phyloP scores from a whole-genome alignment of 768 basidiomycete species.

The Candolleomyces efflorescens region DNA sequence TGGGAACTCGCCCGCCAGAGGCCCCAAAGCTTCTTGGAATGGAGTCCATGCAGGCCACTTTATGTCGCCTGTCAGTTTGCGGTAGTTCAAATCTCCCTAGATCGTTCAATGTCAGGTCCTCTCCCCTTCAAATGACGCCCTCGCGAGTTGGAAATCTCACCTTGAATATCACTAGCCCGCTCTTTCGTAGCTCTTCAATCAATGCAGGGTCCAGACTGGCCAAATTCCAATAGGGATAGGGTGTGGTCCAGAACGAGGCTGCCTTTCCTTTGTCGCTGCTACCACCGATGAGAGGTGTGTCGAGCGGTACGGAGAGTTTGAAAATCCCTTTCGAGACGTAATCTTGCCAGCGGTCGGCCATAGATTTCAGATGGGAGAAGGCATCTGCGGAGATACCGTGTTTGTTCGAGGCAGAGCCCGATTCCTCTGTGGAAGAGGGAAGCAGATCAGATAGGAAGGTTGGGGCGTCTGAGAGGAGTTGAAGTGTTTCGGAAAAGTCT shows the following conservation, averaged over 20 bases:
- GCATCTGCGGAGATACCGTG: neutral
- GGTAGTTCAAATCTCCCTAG: constrained; percentile 47
- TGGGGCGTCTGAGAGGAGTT: constrained; percentile 52
- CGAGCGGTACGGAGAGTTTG: constrained; percentile 60
- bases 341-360: constrained; percentile 68
- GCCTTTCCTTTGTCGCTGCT: constrained; percentile 4
- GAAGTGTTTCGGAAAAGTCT: constrained; percentile 67
- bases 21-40: constrained; percentile 41
- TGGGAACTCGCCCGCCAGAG: constrained; percentile 74
- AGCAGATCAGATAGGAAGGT: constrained; percentile 54
- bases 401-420: constrained; percentile 11
- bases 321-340: constrained; percentile 75
- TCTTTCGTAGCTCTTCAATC: constrained; percentile 44
- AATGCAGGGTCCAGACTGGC: constrained; percentile 45
- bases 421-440: constrained; percentile 58
- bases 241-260: constrained; percentile 69
- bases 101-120: too few relatives aligned
- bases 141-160: too few relatives aligned
- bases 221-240: constrained; percentile 78
- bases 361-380: constrained; percentile 42
- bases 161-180: constrained; percentile 83
- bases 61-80: constrained; percentile 82
- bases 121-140: too few relatives aligned
- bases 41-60: constrained; percentile 56
- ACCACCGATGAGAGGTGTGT: constrained; percentile 50